A percentile compares a stretch with the other conserved stretches of the same genome.
phyloP scores from a whole-genome alignment of 768 basidiomycete genomes.

The Mycena venus region DNA sequence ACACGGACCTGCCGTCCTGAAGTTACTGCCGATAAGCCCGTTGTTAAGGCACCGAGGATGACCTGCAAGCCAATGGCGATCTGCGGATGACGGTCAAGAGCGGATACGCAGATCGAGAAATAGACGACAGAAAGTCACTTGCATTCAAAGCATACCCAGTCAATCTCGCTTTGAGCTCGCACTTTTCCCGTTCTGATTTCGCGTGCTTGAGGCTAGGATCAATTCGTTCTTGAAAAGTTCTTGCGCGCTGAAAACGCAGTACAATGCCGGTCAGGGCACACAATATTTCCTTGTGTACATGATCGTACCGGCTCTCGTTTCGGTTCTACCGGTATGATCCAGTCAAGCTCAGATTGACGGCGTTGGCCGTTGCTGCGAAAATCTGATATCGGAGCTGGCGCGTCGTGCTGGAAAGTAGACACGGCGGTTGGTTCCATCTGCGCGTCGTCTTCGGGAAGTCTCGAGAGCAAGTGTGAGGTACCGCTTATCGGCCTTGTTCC shows the following conservation, averaged over 20 bases:
- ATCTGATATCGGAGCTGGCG: neutral
- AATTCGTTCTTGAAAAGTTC: conserved; percentile 66
- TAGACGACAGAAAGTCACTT: too few species aligned
- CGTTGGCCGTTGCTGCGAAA: neutral
- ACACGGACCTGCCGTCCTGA: conserved; percentile 54
- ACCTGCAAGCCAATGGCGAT: conserved; percentile 75
- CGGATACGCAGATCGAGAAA: neutral
- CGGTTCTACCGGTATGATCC: conserved; percentile 51
- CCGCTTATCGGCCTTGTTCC: neutral
- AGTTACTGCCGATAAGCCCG: conserved; percentile 68
- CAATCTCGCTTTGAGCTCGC: conserved; percentile 55
- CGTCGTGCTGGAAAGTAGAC: neutral
- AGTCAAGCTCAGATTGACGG: conserved; percentile 51
- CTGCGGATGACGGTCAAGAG: conserved; percentile 52
- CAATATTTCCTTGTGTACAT: neutral
- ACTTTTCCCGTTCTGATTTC: conserved; percentile 58
- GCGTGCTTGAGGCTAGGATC: conserved; percentile 67
- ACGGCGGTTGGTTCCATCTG: neutral
- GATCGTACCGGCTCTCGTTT: conserved; percentile 33
- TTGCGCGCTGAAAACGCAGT: conserved; percentile 39
- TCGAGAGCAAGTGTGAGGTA: neutral
- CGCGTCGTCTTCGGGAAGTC: conserved; percentile 3
- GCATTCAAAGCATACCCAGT: conserved; percentile 26
- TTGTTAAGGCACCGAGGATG: conserved; percentile 74
- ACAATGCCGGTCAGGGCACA: neutral